phyloP scores from a whole-genome alignment of 1,284 basidiomycete genomes.

The Agaricales sp. region DNA sequence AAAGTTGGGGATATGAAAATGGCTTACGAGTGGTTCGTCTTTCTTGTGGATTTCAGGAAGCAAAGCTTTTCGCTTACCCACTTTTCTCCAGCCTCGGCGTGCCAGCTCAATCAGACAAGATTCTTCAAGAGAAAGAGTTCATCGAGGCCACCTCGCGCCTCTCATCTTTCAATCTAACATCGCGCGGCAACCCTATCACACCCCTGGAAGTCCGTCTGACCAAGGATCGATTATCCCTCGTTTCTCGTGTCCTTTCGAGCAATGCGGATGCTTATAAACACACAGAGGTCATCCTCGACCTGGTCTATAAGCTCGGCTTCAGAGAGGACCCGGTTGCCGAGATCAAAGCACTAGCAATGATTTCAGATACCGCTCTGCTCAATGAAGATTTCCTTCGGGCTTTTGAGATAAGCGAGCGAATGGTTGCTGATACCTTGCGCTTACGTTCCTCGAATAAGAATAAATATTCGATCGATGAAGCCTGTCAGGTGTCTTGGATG shows the following conservation, averaged over 20 bases:
- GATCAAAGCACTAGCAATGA: constrained; percentile 79
- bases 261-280: constrained; percentile 84
- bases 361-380: constrained; percentile 75
- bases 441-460: constrained; percentile 30
- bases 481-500: constrained; percentile 77
- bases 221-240: constrained; percentile 74
- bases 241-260: constrained; percentile 73
- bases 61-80: constrained; percentile 9
- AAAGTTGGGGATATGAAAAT: constrained; percentile 91
- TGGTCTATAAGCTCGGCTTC: constrained; percentile 81
- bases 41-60: constrained; percentile 1
- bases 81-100: constrained; percentile 56
- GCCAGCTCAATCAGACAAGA: constrained; percentile 48
- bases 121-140: constrained; percentile 74
- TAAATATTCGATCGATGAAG: constrained; percentile 43
- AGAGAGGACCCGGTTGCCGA: constrained; percentile 58
- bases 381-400: constrained; percentile 70
- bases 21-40: constrained; percentile 82
- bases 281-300: constrained; percentile 80
- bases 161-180: constrained; percentile 71
- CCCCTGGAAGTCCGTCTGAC: constrained; percentile 88
- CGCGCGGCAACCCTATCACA: constrained; percentile 68
- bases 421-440: constrained; percentile 54
- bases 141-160: constrained; percentile 90
- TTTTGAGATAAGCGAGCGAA: constrained; percentile 58